Conservation (phyloP, 2,329 filamentous ascomycete species). For the Daldinia sp. region DNA sequence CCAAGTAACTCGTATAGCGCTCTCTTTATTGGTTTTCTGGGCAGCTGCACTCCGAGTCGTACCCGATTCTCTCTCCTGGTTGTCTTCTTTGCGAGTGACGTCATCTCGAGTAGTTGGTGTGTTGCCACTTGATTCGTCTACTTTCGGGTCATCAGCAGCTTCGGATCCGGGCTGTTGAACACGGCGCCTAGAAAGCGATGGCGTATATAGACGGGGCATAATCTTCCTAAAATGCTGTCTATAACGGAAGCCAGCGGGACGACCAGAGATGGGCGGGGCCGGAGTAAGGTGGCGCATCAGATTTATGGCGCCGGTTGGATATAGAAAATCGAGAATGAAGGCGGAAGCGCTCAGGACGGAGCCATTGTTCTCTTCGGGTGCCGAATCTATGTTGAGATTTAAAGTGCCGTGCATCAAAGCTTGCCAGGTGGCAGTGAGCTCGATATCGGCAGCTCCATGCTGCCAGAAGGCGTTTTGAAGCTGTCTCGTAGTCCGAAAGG, state of each 20-base stretch:
- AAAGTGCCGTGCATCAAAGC: constrained; percentile 52
- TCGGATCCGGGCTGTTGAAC: constrained; percentile 15
- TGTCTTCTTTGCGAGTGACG: neutral
- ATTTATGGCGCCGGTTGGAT: constrained; percentile 60
- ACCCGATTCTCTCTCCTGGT: neutral
- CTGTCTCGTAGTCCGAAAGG: constrained; percentile 57
- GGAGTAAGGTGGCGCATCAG: constrained; percentile 56
- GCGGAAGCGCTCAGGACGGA: constrained; percentile 58
- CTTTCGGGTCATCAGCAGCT: neutral
- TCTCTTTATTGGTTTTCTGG: neutral
- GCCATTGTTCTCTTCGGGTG: constrained; percentile 47
- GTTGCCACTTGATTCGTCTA: neutral
- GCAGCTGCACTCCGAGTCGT: neutral
- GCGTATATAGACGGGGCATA: constrained; percentile 46
- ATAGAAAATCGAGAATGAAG: constrained; percentile 68
- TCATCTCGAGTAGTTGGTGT: neutral
- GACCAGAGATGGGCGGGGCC: constrained; percentile 39
- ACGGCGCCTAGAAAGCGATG: constrained; percentile 41
- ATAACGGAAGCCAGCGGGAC: constrained; percentile 48
- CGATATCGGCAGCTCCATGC: constrained; percentile 64
- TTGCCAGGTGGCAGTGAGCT: constrained; percentile 60
- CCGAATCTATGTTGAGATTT: constrained; percentile 43
- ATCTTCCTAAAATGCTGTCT: constrained; percentile 41
- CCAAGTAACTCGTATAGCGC: neutral
- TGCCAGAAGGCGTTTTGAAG: constrained; percentile 67